A percentile compares a stretch with the other conserved stretches of the same genome.
Evolutionary conservation across 805 yeast genomes (phyloP).

Genomic region (Tetrapisispora namnaoensis): DNA sequence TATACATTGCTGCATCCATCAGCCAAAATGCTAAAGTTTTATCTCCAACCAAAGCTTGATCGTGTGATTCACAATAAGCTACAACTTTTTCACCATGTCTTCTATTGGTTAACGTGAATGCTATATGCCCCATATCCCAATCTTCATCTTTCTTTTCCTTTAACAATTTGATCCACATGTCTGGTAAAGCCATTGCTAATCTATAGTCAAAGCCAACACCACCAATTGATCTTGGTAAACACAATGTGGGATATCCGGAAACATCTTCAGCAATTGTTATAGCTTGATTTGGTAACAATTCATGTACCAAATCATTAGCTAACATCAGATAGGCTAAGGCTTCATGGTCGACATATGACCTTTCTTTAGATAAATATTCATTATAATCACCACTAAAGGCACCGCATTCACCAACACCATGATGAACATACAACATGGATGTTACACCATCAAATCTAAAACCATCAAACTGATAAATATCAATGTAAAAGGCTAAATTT

Average conservation of each 20-base stretch:
- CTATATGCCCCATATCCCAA: slow-evolving; percentile 81
- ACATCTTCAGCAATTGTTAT: slow-evolving; percentile 93
- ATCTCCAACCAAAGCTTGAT: slow-evolving; percentile 96
- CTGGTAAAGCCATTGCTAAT: slow-evolving; percentile 94
- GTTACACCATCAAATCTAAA: slow-evolving; percentile 97
- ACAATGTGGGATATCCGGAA: slow-evolving; percentile 92
- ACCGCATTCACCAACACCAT: slow-evolving; percentile 75
- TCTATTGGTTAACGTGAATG: slow-evolving; percentile 76
- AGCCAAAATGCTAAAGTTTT: slow-evolving; percentile 95
- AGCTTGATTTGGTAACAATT: slow-evolving; percentile 43
- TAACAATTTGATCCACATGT: slow-evolving; percentile 94
- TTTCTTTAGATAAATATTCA: slow-evolving; percentile 67
- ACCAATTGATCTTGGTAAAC: slow-evolving; percentile 62
- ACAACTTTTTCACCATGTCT: slow-evolving; percentile 83
- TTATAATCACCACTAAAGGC: slow-evolving; percentile 88
- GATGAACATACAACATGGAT: slow-evolving; percentile 83
- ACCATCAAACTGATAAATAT: slow-evolving; percentile 83
- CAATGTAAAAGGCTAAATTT: slow-evolving; percentile 74
- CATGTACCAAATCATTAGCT: slow-evolving; percentile 70
- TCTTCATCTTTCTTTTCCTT: slow-evolving; percentile 80
- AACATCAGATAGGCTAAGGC: slow-evolving; percentile 80
- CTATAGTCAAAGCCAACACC: slow-evolving; percentile 94
- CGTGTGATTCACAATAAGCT: slow-evolving; percentile 90
- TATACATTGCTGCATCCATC: slow-evolving; percentile 97
- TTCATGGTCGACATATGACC: slow-evolving; percentile 72